These are phyloP conservation scores for Suillus sp. DNA, from an alignment of 768 basidiomycete species.

Conservation along the genomic window DNA sequence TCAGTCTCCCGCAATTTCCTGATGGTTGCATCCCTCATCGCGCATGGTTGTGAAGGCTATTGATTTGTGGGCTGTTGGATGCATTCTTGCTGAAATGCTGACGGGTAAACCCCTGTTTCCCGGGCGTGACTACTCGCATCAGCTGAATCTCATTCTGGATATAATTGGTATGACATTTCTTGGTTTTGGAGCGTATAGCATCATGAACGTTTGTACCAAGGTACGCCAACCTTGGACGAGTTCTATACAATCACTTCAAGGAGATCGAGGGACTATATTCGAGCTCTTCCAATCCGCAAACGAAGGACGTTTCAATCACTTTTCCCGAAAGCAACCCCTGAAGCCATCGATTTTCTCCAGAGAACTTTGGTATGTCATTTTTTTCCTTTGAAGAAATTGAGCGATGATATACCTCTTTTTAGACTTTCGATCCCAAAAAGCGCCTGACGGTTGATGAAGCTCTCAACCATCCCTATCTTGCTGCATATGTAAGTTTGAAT, in stretches of 20 bases:
- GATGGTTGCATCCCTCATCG: slow-evolving; percentile 15
- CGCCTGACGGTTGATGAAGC: slow-evolving; percentile 82
- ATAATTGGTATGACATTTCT: slow-evolving; percentile 59
- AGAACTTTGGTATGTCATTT: slow-evolving; percentile 63
- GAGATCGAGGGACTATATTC: slow-evolving; percentile 85
- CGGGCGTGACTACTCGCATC: slow-evolving; percentile 85
- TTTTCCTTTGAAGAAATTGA: slow-evolving; percentile 32
- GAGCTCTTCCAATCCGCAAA: slow-evolving; percentile 82
- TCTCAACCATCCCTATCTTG: slow-evolving; percentile 79
- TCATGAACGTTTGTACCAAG: slow-evolving; percentile 37
- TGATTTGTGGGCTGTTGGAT: slow-evolving; percentile 76
- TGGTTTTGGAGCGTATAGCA: slow-evolving; percentile 13
- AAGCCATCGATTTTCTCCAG: slow-evolving; percentile 71
- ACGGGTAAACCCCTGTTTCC: slow-evolving; percentile 84
- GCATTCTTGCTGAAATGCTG: slow-evolving; percentile 81
- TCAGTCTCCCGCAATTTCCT: slow-evolving; percentile 25
- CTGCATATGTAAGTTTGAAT: slow-evolving; percentile 60
- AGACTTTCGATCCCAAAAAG: slow-evolving; percentile 90
- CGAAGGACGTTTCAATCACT: slow-evolving; percentile 66
- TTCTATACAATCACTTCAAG: slow-evolving; percentile 88
- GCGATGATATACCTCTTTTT: slow-evolving; percentile 3
- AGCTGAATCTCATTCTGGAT: slow-evolving; percentile 85
- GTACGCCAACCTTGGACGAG: slow-evolving; percentile 86
- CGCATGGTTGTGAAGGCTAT: slow-evolving; percentile 46
- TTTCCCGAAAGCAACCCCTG: slow-evolving; percentile 75